These are phyloP conservation scores for Elaeagnus macrophylla DNA, from an alignment of 306 rosid species.

Conservation along the genomic window DNA sequence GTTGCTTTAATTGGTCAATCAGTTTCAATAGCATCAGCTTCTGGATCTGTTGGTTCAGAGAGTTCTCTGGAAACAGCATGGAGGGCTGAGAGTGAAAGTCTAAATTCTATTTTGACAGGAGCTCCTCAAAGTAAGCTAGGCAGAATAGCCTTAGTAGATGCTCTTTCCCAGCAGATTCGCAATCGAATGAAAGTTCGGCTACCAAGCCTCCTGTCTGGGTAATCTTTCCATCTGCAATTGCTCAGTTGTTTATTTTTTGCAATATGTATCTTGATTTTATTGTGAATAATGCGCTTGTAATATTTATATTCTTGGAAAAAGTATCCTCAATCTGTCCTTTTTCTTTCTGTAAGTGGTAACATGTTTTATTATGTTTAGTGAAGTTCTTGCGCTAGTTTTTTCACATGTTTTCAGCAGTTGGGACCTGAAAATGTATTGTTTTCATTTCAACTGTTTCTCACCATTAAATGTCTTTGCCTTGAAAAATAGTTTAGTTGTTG, in stretches of 20 bases:
- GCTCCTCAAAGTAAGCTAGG: constrained; percentile 58
- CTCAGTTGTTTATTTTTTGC: neutral
- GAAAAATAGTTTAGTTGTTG: no score
- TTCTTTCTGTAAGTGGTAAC: no score
- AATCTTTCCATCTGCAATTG: constrained; percentile 8
- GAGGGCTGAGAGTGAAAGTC: constrained; percentile 61
- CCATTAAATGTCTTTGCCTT: no score
- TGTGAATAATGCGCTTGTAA: no score
- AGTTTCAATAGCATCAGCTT: constrained; percentile 50
- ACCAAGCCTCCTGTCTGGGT: constrained; percentile 59
- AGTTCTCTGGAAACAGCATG: constrained; percentile 60
- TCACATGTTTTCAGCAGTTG: no score
- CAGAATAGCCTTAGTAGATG: constrained; percentile 51
- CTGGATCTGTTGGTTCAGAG: constrained; percentile 53
- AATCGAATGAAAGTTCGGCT: constrained; percentile 52
- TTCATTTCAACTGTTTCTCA: no score
- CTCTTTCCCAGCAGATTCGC: constrained; percentile 48
- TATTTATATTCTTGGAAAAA: no score
- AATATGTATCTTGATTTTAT: no score
- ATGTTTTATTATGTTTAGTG: no score
- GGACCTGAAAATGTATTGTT: no score
- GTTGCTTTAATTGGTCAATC: constrained; percentile 61
- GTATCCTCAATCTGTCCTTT: no score
- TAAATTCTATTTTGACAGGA: constrained; percentile 49
- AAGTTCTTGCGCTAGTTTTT: no score